Evolutionary conservation across 768 basidiomycete species (phyloP), one percentile per base, ranked within the genome.

Genomic region (Suillus sp.): DNA sequence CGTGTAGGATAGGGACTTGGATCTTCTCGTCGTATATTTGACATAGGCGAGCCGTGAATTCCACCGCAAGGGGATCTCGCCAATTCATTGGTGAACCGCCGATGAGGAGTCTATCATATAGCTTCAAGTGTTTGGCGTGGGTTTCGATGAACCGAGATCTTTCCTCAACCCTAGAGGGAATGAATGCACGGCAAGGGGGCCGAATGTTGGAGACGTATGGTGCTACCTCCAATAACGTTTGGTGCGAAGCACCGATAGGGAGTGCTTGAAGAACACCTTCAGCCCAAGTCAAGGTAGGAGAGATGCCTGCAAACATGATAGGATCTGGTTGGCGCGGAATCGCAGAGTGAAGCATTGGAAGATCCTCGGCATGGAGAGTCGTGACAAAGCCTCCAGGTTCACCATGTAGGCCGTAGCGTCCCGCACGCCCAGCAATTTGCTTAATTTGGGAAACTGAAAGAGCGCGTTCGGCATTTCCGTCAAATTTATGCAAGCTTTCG

Each of bases 401-500:
- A 43, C 80, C 77, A 38, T 89, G 86, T 48, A 91, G 74, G 3
- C 93, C 92, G 73, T 85, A 99, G 2, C 96, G 90, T 14, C 96
- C 96, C 0, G 96, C 96, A 45, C 96, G 86, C 7, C 96, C 95
- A 1, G 91, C 95, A 54, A 99, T 97, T 73, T 98, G 96, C 74
- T 97, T 97, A 72, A 93, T 85, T 67, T 91, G 88, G 0, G 95
- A 92, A 4, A 83, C 73, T 0, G 91, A 85, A 6, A 99, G 79
- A 0, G 75, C 74, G 4, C 77, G 69, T 64, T 76, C 71, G 18
- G 66, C 67, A 20, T 67, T 70, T 20, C 89, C 89, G 62, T 90
- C 80, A 66, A 75, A 91, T 72, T 98, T 97, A 45, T 72, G 67
- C 22, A 94, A 77, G 1, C 84, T 75, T 43, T 88, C 83, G 68